Conservation (phyloP, 495 filamentous ascomycete genomes). For the Filosporella fistucella region DNA sequence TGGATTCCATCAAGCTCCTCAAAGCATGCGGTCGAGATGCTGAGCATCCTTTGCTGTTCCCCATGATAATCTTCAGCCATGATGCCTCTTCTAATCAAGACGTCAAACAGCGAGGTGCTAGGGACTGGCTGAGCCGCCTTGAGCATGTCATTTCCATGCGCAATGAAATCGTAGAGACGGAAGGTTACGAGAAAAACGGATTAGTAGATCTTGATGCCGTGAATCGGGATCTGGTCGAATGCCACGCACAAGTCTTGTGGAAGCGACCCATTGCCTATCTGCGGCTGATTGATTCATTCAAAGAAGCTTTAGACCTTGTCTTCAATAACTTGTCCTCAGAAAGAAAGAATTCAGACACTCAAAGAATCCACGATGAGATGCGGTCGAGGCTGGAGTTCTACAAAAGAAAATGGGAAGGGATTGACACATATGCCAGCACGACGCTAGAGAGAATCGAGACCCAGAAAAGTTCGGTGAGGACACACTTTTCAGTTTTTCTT, state of each 20-base stretch:
- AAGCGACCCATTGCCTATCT: slow-evolving; percentile 51
- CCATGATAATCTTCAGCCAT: slow-evolving; percentile 44
- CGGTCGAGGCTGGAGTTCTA: slow-evolving; percentile 46
- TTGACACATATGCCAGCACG: slow-evolving; percentile 48
- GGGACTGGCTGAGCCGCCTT: slow-evolving; percentile 47
- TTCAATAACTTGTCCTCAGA: slow-evolving; percentile 3
- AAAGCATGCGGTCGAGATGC: slow-evolving; percentile 34
- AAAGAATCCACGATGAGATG: slow-evolving; percentile 36
- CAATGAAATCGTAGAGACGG: slow-evolving; percentile 41
- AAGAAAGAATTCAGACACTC: slow-evolving; percentile 18
- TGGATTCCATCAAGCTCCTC: slow-evolving; percentile 36
- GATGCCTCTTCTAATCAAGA: slow-evolving; percentile 41
- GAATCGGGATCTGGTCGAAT: slow-evolving; percentile 51
- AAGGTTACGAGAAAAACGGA: slow-evolving; percentile 36
- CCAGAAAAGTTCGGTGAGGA: slow-evolving; percentile 44
- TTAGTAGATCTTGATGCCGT: slow-evolving; percentile 46
- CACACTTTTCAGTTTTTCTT: background rate
- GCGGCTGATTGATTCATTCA: slow-evolving; percentile 40
- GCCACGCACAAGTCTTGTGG: slow-evolving; percentile 50
- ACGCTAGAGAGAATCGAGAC: slow-evolving; percentile 45
- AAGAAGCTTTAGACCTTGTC: slow-evolving; percentile 36
- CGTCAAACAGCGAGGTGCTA: slow-evolving; percentile 46
- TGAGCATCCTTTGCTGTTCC: slow-evolving; percentile 45
- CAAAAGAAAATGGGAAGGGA: slow-evolving; percentile 43
- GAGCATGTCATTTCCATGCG: slow-evolving; percentile 51